Evolutionary conservation across 2,329 filamentous ascomycete genomes (phyloP).

Genomic region (Incumbomyces delicatus): DNA sequence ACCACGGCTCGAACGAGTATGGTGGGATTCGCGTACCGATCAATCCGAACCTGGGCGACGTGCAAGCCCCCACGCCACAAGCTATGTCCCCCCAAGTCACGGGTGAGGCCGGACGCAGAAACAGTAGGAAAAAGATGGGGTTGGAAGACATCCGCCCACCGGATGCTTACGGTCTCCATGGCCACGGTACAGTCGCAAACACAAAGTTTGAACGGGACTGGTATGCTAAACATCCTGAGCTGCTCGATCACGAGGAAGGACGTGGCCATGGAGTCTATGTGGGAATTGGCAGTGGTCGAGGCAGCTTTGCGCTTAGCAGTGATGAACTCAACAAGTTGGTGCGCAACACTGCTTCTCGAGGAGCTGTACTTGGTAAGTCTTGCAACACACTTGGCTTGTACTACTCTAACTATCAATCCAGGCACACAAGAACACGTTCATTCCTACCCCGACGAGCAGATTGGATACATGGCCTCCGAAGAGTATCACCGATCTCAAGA

Average conservation of each 20-base stretch:
- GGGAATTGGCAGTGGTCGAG: slow-evolving; percentile 48
- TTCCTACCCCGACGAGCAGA: slow-evolving; percentile 79
- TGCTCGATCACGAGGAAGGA: slow-evolving; percentile 60
- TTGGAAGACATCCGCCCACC: slow-evolving; percentile 64
- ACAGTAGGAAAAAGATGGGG: slow-evolving; percentile 65
- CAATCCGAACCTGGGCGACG: slow-evolving; percentile 84
- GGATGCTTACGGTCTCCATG: slow-evolving; percentile 86
- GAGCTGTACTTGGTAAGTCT: slow-evolving; percentile 43
- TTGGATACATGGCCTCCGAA: slow-evolving; percentile 79
- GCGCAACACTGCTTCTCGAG: slow-evolving; percentile 51
- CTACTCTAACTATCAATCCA: slow-evolving; percentile 30
- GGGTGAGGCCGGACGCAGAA: slow-evolving; percentile 31
- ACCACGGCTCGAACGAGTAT: slow-evolving; percentile 73
- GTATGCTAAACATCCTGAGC: slow-evolving; percentile 84
- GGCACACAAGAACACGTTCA: slow-evolving; percentile 53
- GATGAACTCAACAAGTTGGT: slow-evolving; percentile 88
- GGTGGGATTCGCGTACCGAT: slow-evolving; percentile 90
- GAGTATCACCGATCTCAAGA: slow-evolving; percentile 70
- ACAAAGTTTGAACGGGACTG: slow-evolving; percentile 86
- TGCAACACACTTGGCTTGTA: neutral
- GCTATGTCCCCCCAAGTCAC: slow-evolving; percentile 25
- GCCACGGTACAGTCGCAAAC: slow-evolving; percentile 64
- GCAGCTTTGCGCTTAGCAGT: slow-evolving; percentile 77
- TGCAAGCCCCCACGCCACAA: slow-evolving; percentile 84
- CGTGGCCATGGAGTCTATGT: slow-evolving; percentile 48